Percentiles rank a stretch among this genome's conserved stretches.
Conservation (phyloP, 129 eudicot species). For the Heracleum sosnowskyi region DNA sequence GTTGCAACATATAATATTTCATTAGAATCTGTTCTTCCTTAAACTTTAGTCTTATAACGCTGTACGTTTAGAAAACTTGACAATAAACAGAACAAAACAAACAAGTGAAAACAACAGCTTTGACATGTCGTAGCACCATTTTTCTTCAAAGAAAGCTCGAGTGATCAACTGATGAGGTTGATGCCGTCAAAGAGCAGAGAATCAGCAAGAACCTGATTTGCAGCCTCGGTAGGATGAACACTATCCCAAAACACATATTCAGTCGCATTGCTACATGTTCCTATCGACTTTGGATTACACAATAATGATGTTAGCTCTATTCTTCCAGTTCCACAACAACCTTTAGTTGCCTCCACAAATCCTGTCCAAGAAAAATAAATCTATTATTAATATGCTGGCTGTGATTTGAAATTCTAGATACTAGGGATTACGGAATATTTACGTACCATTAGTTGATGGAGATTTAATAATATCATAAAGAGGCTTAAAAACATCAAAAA, state of each 20-base stretch:
- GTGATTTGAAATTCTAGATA: neutral
- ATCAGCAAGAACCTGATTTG: constrained; percentile 77
- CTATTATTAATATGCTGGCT: neutral
- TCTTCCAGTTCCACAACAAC: constrained; percentile 91
- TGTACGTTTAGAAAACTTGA: neutral
- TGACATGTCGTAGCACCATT: neutral
- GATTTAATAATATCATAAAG: constrained; percentile 44
- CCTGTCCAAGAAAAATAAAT: constrained; percentile 25
- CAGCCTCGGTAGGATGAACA: constrained; percentile 83
- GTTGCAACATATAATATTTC: neutral
- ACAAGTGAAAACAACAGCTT: neutral
- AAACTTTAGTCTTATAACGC: neutral
- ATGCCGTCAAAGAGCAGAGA: constrained; percentile 61
- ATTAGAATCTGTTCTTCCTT: neutral
- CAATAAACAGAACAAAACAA: neutral
- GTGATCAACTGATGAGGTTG: constrained; percentile 41
- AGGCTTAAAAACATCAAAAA: constrained; percentile 56
- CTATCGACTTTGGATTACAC: constrained; percentile 74
- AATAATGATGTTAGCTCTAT: constrained; percentile 66
- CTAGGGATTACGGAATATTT: neutral
- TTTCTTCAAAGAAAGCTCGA: neutral
- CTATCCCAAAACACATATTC: constrained; percentile 91
- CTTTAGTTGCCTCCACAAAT: constrained; percentile 70
- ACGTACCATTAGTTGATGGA: constrained; percentile 55
- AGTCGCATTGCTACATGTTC: constrained; percentile 75